Evolutionary conservation across 2,329 filamentous ascomycete genomes (phyloP).

Genomic region (Fusarium austroafricanum): DNA sequence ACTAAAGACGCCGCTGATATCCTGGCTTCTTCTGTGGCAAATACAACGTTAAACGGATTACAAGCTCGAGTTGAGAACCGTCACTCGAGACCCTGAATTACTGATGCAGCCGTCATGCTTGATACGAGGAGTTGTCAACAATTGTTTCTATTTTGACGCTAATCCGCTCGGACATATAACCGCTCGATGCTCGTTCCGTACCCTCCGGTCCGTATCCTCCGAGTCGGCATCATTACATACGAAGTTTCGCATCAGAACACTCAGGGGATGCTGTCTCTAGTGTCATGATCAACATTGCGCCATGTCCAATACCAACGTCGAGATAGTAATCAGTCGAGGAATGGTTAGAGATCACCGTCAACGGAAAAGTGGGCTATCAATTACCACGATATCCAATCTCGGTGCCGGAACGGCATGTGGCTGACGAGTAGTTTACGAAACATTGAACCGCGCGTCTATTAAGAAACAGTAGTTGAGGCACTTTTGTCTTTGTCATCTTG

Average conservation of each 20-base stretch:
- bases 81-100: conserved; percentile 1
- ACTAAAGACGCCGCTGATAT: conserved; percentile 7
- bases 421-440: conserved; percentile 11
- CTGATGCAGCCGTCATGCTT: too few relatives aligned
- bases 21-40: conserved; percentile 33
- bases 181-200: conserved; percentile 7
- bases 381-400: conserved; percentile 18
- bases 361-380: conserved; percentile 27
- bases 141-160: conserved; percentile 28
- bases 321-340: conserved; percentile 1
- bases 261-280: conserved; percentile 26
- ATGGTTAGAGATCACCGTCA: conserved; percentile 8
- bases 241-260: conserved; percentile 32
- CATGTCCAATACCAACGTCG: conserved; percentile 6
- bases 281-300: conserved; percentile 4
- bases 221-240: conserved; percentile 31
- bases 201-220: conserved; percentile 13
- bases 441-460: conserved; percentile 30
- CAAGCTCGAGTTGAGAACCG: conserved; percentile 3
- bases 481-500: conserved; percentile 15
- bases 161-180: conserved; percentile 22
- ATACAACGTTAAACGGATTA: conserved; percentile 34
- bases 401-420: conserved; percentile 14
- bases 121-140: not conserved
- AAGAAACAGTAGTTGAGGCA: conserved; percentile 6